These are phyloP conservation scores for Pugionium dolabratum DNA, from an alignment of 345 rosid genomes.

Conservation along the genomic window DNA sequence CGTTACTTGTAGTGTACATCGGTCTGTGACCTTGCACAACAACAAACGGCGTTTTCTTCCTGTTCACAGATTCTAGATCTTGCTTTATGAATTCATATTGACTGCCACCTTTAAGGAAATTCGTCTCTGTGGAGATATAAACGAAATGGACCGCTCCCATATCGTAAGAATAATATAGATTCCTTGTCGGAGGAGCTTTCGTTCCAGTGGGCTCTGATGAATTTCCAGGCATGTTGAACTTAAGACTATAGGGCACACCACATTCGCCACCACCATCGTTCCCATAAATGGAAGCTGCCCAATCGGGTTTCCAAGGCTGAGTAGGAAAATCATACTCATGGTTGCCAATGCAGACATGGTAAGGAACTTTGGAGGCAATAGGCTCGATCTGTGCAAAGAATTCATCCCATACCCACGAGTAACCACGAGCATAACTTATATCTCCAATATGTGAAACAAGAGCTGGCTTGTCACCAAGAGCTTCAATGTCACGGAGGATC, in stretches of 20 bases:
- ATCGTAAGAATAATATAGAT: slow-evolving; percentile 78
- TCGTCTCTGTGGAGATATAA: slow-evolving; percentile 83
- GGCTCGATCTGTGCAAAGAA: slow-evolving; percentile 80
- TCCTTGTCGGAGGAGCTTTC: slow-evolving; percentile 70
- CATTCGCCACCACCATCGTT: slow-evolving; percentile 96
- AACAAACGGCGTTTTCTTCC: slow-evolving; percentile 72
- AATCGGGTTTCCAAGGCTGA: slow-evolving; percentile 92
- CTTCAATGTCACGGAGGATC: slow-evolving; percentile 89
- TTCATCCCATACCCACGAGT: slow-evolving; percentile 92
- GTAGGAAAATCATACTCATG: slow-evolving; percentile 90
- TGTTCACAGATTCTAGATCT: slow-evolving; percentile 75
- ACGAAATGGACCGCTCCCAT: slow-evolving; percentile 74
- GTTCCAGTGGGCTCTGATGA: slow-evolving; percentile 75
- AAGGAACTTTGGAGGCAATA: slow-evolving; percentile 75
- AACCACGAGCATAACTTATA: slow-evolving; percentile 94
- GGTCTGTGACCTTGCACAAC: slow-evolving; percentile 92
- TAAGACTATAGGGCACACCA: slow-evolving; percentile 87
- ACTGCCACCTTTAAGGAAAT: slow-evolving; percentile 69
- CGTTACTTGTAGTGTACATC: slow-evolving; percentile 88
- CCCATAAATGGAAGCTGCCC: slow-evolving; percentile 60
- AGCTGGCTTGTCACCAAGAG: slow-evolving; percentile 64
- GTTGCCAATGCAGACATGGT: slow-evolving; percentile 94
- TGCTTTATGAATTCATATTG: slow-evolving; percentile 67
- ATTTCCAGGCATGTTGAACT: slow-evolving; percentile 87
- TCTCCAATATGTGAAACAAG: slow-evolving; percentile 88